phyloP scores from a whole-genome alignment of 2,329 filamentous ascomycete genomes.

The Colletotrichum limetticola region DNA sequence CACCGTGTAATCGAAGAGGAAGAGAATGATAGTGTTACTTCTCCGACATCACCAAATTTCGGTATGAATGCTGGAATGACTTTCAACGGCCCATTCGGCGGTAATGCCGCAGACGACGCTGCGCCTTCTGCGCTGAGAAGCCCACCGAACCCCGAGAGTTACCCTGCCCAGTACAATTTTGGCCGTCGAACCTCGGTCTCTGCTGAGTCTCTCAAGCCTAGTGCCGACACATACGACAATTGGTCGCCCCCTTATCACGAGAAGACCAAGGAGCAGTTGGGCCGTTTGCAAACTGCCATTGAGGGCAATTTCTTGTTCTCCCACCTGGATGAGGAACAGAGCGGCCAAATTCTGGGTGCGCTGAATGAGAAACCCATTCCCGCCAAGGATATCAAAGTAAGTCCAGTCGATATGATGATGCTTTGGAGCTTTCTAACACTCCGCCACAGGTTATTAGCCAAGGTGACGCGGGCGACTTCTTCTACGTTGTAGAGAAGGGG shows the following conservation, averaged over 20 bases:
- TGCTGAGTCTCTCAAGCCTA: slow-evolving; percentile 94
- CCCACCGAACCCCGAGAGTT: slow-evolving; percentile 71
- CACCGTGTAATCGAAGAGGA: slow-evolving; percentile 82
- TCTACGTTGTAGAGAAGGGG: slow-evolving; percentile 95
- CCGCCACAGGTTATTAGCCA: slow-evolving; percentile 86
- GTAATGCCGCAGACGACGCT: slow-evolving; percentile 57
- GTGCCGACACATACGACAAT: slow-evolving; percentile 83
- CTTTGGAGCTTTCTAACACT: slow-evolving; percentile 39
- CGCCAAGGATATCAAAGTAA: slow-evolving; percentile 81
- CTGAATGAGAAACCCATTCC: slow-evolving; percentile 96
- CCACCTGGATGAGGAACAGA: slow-evolving; percentile 94
- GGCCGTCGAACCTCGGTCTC: slow-evolving; percentile 95
- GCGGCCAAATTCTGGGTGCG: slow-evolving; percentile 85
- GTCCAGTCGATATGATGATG: slow-evolving; percentile 27
- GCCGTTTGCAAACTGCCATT: slow-evolving; percentile 83
- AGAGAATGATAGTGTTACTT: slow-evolving; percentile 79
- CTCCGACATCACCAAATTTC: slow-evolving; percentile 75
- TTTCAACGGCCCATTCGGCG: slow-evolving; percentile 64
- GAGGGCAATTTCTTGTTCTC: slow-evolving; percentile 93
- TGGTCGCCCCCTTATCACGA: slow-evolving; percentile 89
- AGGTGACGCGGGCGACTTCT: slow-evolving; percentile 95
- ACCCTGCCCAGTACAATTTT: slow-evolving; percentile 94
- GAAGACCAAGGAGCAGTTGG: slow-evolving; percentile 84
- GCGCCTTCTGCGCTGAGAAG: slow-evolving; percentile 58
- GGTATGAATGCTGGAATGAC: slow-evolving; percentile 53